Percentiles rank a stretch among this genome's conserved stretches.
These are phyloP conservation scores for Protea cynaroides DNA, from an alignment of 164 flowering plant species.

Conservation along the genomic window DNA sequence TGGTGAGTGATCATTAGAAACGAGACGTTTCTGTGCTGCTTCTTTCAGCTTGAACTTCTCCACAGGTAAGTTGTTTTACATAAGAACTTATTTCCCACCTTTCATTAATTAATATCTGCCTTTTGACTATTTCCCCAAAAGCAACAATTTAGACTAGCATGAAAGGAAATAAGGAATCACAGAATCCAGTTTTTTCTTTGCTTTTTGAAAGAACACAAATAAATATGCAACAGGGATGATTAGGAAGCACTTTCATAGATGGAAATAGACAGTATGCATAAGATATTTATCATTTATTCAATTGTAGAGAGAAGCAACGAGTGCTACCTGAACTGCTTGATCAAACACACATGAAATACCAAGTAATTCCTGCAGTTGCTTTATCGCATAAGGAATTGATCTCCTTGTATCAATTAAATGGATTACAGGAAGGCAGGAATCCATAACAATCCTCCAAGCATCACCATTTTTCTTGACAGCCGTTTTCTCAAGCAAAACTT, in stretches of 20 bases:
- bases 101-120: too few species aligned
- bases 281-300: not conserved
- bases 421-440: constrained; percentile 87
- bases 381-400: constrained; percentile 77
- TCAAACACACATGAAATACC: constrained; percentile 94
- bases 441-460: constrained; percentile 83
- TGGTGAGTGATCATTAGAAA: too few species aligned
- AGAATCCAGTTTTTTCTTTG: too few species aligned
- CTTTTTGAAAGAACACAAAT: not conserved
- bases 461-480: constrained; percentile 67
- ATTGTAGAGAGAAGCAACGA: not conserved
- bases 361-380: constrained; percentile 78
- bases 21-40: too few species aligned
- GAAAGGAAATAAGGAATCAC: too few species aligned
- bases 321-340: constrained; percentile 81
- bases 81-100: too few species aligned
- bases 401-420: constrained; percentile 73
- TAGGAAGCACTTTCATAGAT: too few species aligned
- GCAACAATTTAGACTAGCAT: too few species aligned
- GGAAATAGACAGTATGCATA: too few species aligned
- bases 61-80: too few species aligned
- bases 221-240: not conserved
- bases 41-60: too few species aligned
- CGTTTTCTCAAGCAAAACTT: constrained; percentile 60
- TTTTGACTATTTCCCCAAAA: too few species aligned